Evolutionary conservation across 768 basidiomycete genomes (phyloP).

Genomic region (Tricholoma hemisulphureum): DNA sequence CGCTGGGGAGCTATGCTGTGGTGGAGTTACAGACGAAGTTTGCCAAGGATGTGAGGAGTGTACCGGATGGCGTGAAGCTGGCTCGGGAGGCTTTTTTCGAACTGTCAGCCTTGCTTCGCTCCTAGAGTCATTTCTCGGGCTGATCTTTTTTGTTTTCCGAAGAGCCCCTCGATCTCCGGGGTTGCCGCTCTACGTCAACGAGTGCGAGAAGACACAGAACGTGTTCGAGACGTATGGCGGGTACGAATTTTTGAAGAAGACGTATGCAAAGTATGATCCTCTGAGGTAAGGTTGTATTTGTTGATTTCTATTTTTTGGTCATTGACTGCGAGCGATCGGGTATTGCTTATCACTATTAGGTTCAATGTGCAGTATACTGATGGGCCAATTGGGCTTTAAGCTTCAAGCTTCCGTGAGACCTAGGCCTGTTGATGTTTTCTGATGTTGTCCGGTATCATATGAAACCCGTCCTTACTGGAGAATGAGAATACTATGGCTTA

Average conservation of each 20-base stretch:
- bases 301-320: not conserved
- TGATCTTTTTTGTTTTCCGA: not conserved
- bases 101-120: not conserved
- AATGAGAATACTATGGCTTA: too few species aligned
- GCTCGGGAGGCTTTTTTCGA: conserved; percentile 1
- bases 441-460: too few species aligned
- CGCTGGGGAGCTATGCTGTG: conserved; percentile 33
- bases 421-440: too few species aligned
- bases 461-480: too few species aligned
- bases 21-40: conserved; percentile 34
- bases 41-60: conserved; percentile 7
- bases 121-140: not conserved
- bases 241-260: conserved; percentile 34
- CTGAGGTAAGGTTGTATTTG: conserved; percentile 27
- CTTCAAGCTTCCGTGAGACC: too few species aligned
- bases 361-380: conserved; percentile 35
- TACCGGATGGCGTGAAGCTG: not conserved
- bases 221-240: conserved; percentile 41
- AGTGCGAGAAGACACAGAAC: conserved; percentile 38
- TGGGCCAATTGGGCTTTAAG: conserved; percentile 28
- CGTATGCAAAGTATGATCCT: conserved; percentile 46
- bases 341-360: conserved; percentile 21
- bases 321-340: not conserved
- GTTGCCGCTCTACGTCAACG: conserved; percentile 39
- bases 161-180: conserved; percentile 39